Evolutionary conservation across 2,329 filamentous ascomycete genomes (phyloP), one percentile per base, ranked within the genome.

Genomic region (Botrytis aclada): DNA sequence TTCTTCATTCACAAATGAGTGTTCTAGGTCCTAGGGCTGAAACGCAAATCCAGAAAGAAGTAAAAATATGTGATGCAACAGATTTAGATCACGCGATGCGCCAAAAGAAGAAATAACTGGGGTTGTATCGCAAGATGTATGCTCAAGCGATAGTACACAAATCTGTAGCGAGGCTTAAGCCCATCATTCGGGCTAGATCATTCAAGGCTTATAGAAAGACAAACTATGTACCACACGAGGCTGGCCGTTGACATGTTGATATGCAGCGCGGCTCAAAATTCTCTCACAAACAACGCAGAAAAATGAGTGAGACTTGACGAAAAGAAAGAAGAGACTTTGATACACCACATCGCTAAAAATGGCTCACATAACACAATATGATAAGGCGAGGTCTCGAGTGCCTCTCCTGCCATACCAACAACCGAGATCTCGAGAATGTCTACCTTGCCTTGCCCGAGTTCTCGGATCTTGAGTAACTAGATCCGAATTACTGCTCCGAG

Each of bases 241-340:
- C 37, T 69, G 65, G 29, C 65, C 47, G 65, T 56, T 69, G 65
- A 69, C 65, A 69, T 56, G 37, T 43, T 69, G 65, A 69, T 51
- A 56, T 56, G 65, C 65, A 69, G 65, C 25, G 65, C 65, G 47
- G 65, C 65, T 69, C 65, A 41, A 69, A 2, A 41, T 56, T 4
- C 22, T 37, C 32, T 37, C 32, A 51, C 22, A 47, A 54, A 56
- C 64, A 54, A 54, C 45, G 64, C 64, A 39, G 37, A 39, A 54
- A n/a, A 29, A 37, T 16, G 29, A 8, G 16, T 56, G 47, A 67
- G 64, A 69, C 65, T 41, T 25, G 65, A 69, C 65, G 65, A 69
- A 56, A 69, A 69, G 16, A 20, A 51, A 54, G 1, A 20, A 39
- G 32, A 54, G 47, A 51, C 18, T 67, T 14, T 7, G 29, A 37